phyloP scores from a whole-genome alignment of 2,329 filamentous ascomycete genomes.

The Aspergillus floridensis region DNA sequence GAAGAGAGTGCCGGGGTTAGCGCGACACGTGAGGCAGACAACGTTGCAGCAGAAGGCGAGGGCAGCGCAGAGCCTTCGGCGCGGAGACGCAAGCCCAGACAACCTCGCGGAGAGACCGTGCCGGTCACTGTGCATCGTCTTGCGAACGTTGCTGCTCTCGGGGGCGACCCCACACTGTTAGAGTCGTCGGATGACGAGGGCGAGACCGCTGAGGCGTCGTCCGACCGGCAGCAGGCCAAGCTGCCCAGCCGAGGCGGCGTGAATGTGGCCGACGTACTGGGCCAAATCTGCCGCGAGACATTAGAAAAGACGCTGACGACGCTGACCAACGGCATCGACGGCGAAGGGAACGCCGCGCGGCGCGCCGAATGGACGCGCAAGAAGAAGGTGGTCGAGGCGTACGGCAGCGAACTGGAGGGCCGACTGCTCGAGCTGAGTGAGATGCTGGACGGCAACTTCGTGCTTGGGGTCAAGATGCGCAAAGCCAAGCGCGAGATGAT shows the following conservation, averaged over 20 bases:
- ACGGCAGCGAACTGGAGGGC: conserved; percentile 48
- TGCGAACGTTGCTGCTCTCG: conserved; percentile 33
- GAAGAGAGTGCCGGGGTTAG: conserved; percentile 10
- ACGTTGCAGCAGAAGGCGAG: not conserved
- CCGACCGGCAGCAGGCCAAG: conserved; percentile 33
- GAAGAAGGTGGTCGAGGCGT: conserved; percentile 48
- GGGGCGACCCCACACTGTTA: conserved; percentile 16
- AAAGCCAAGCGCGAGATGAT: conserved; percentile 46
- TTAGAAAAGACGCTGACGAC: conserved; percentile 47
- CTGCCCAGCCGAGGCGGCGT: conserved; percentile 45
- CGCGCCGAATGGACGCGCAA: conserved; percentile 45
- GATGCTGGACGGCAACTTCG: conserved; percentile 51
- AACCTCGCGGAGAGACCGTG: conserved; percentile 38
- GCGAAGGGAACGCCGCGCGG: conserved; percentile 39
- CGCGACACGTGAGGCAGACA: conserved; percentile 5
- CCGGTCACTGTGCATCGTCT: conserved; percentile 44
- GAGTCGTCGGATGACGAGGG: conserved; percentile 28
- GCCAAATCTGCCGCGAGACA: conserved; percentile 51
- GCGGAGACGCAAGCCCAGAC: conserved; percentile 24
- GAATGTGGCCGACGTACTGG: conserved; percentile 53
- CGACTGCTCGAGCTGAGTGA: conserved; percentile 53
- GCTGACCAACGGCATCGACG: conserved; percentile 41
- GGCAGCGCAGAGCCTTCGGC: conserved; percentile 9
- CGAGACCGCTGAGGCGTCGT: conserved; percentile 30
- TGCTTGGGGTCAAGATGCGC: conserved; percentile 46